These are phyloP conservation scores for Spatholobus suberectus DNA, from an alignment of 306 rosid species.

Conservation along the genomic window DNA sequence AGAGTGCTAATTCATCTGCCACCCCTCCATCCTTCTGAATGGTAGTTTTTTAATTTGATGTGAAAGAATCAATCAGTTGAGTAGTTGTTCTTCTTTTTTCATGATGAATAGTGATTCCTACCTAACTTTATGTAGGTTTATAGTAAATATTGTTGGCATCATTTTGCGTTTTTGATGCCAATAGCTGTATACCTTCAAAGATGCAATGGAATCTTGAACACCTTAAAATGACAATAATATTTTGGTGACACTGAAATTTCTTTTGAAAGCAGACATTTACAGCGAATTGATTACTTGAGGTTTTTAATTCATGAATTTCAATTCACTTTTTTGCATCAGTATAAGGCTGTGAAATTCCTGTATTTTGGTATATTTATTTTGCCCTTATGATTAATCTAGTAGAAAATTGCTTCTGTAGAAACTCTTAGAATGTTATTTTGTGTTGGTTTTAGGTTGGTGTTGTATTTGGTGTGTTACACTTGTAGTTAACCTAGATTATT, in stretches of 20 bases:
- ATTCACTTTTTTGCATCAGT: neutral
- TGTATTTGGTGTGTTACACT: neutral
- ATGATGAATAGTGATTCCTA: slow-evolving; percentile 3
- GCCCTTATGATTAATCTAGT: neutral
- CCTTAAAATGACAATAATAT: neutral
- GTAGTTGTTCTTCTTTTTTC: neutral
- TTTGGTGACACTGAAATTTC: slow-evolving; percentile 1
- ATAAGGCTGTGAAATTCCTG: neutral
- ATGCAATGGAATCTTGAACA: slow-evolving; percentile 28
- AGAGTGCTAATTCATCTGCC: slow-evolving; percentile 28
- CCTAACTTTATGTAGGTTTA: neutral
- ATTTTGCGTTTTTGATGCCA: slow-evolving; percentile 1
- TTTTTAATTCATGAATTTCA: neutral
- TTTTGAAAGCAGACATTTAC: neutral
- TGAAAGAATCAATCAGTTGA: slow-evolving; percentile 21
- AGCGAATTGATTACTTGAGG: neutral
- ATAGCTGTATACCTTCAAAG: slow-evolving; percentile 23
- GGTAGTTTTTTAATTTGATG: slow-evolving; percentile 13
- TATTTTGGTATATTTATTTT: neutral
- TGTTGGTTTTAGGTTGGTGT: neutral
- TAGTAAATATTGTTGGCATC: neutral
- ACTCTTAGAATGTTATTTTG: neutral
- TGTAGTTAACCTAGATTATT: neutral
- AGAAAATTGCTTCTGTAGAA: neutral
- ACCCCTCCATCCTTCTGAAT: slow-evolving; percentile 3